Evolutionary conservation across 495 filamentous ascomycete species (phyloP).

Genomic region (Beverwykella pulmonaria): DNA sequence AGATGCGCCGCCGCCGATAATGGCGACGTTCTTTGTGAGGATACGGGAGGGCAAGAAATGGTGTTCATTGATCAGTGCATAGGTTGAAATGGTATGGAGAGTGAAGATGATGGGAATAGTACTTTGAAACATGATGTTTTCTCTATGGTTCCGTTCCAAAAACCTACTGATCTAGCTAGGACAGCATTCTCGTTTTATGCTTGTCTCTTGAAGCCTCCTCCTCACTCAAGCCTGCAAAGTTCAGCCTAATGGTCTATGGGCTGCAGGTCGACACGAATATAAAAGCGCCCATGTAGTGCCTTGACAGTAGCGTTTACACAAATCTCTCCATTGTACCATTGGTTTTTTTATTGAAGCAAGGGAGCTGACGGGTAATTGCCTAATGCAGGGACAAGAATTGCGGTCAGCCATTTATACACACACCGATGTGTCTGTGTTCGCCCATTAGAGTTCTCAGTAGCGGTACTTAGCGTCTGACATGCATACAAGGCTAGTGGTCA

Average conservation of each 20-base stretch:
- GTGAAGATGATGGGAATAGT: not conserved
- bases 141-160: not conserved
- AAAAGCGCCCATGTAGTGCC: not conserved
- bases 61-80: not conserved
- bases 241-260: not conserved
- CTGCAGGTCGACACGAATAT: not conserved
- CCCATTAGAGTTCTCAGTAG: not conserved
- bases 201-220: not conserved
- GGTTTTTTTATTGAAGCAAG: too few species aligned
- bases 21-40: conserved; percentile 47
- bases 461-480: not conserved
- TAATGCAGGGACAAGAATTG: too few species aligned
- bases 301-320: not conserved
- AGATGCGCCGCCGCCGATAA: conserved; percentile 55
- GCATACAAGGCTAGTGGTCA: too few species aligned
- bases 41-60: not conserved
- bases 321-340: not conserved
- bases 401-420: too few species aligned
- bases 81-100: not conserved
- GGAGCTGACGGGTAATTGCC: too few species aligned
- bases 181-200: not conserved
- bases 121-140: too few species aligned
- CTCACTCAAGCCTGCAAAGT: not conserved
- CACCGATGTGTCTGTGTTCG: too few species aligned
- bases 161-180: too few species aligned